phyloP scores from a whole-genome alignment of 73 alveolate genomes.

The Paramecium primaurelia region DNA sequence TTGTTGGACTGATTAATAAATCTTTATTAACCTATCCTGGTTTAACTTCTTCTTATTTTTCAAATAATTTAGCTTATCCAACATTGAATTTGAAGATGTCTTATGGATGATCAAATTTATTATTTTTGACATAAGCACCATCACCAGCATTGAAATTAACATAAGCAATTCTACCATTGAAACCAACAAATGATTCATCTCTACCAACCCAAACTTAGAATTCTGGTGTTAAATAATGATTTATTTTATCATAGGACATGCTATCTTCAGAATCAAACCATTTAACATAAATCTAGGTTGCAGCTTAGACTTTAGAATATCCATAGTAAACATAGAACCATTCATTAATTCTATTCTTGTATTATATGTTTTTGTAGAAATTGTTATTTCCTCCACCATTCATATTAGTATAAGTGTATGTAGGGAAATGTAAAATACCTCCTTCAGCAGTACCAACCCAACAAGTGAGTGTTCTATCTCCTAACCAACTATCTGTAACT shows the following conservation, averaged over 20 bases:
- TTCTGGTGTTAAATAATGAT: constrained; percentile 41
- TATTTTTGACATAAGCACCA: constrained; percentile 14
- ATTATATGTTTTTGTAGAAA: background rate
- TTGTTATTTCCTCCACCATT: constrained; percentile 49
- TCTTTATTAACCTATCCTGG: background rate
- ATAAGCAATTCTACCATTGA: constrained; percentile 7
- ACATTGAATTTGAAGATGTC: constrained; percentile 10
- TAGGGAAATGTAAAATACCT: constrained; percentile 32
- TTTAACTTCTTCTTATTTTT: background rate
- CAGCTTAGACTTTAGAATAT: background rate
- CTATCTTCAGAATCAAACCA: constrained; percentile 37
- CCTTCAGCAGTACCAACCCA: constrained; percentile 38
- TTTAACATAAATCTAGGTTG: background rate
- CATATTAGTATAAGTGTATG: constrained; percentile 46
- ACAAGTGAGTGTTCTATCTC: constrained; percentile 43
- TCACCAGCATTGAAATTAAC: constrained; percentile 43
- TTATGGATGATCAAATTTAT: constrained; percentile 24
- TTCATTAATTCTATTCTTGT: background rate
- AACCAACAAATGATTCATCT: background rate
- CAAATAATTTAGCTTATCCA: background rate
- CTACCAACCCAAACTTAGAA: constrained; percentile 5
- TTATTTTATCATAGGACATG: background rate
- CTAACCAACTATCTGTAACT: background rate
- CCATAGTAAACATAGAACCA: constrained; percentile 38
- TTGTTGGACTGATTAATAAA: background rate